Base-by-base conservation (phyloP, 257 asterid genomes). In the Ilex aquifolium region DNA sequence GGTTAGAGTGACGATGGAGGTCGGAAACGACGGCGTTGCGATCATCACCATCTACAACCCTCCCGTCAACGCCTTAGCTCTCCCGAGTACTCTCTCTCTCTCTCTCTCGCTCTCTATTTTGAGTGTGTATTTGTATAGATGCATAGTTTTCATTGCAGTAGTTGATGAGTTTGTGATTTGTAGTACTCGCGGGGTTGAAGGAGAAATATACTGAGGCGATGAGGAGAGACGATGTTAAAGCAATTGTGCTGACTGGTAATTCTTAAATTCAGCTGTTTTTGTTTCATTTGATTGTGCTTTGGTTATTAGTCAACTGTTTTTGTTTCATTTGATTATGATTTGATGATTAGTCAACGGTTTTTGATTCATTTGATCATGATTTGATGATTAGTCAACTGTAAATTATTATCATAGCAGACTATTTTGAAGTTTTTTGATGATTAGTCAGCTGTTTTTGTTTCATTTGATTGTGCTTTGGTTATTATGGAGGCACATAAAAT, bases 21-120 rank as follows among this genome's bases (percentile, higher is more conserved):
- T 90, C 27, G 99, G 96, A 17, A 54, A 39, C 82, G 99, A 93
- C 69, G 95, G 90, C 65, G 95, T 93, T 57, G 99, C 99, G 7
- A 32, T 90, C 55, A 64, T 93, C 77, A 80, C 95, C 74, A 71
- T 93, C 55, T 69, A 73, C 4, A 90, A 88, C 57, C 97, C 97
- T 57, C 97, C 99, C 0, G 99, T 90, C 63, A 90, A 93, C 64
- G 88, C 96, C 72, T 87, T 93, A 63, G 84, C 97, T 4, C 67
- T 81, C 58, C 66, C 85, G 32, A 79, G 97, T 93, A 74, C 77
- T 17, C 11, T 8, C 27, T 53, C 57, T 53, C 42, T 36, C 42
- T 36, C 42, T 36, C 42, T 36, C 42, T 36, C 42, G 5, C 42
- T 36, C 42, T 36, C 42, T 36, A 36, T 36, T 4, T 36, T 21